Conservation (phyloP, 805 yeast genomes). For the Wickerhamiella galacta region DNA sequence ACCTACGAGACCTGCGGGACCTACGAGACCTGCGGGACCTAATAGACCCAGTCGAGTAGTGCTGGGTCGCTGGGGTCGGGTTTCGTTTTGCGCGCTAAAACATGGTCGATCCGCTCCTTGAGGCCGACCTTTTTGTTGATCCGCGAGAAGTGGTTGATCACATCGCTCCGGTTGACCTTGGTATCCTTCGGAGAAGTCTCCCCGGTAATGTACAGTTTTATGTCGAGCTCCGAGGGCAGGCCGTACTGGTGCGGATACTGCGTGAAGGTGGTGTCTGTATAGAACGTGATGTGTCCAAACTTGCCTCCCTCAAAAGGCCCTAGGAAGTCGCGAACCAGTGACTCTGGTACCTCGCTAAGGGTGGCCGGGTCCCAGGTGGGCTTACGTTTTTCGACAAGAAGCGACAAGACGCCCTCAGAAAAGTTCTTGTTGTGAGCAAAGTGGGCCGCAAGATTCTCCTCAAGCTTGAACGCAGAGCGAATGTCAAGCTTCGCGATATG, state of each 20-base stretch:
- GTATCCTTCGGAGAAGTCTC: slow-evolving; percentile 48
- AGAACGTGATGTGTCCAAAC: slow-evolving; percentile 19
- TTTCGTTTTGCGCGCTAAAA: slow-evolving; percentile 41
- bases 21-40: too few species aligned
- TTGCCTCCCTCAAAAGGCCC: slow-evolving; percentile 17
- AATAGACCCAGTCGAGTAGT: slow-evolving; percentile 33
- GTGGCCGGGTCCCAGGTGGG: slow-evolving; percentile 36
- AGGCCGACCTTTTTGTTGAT: slow-evolving; percentile 41
- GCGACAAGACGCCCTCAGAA: slow-evolving; percentile 31
- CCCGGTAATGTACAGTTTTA: slow-evolving; percentile 53
- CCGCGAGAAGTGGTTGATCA: slow-evolving; percentile 42
- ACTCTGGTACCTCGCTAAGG: slow-evolving; percentile 22
- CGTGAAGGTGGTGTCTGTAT: slow-evolving; percentile 23
- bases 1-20: too few species aligned
- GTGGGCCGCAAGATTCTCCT: slow-evolving; percentile 60
- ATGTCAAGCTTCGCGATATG: slow-evolving; percentile 42
- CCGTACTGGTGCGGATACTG: slow-evolving; percentile 56
- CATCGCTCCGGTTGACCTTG: slow-evolving; percentile 54
- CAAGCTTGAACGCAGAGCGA: slow-evolving; percentile 50
- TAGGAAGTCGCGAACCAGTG: slow-evolving; percentile 17
- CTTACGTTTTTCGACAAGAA: slow-evolving; percentile 35
- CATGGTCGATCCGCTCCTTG: slow-evolving; percentile 37
- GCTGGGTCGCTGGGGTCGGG: slow-evolving; percentile 28
- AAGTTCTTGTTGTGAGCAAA: slow-evolving; percentile 52
- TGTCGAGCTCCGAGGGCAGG: slow-evolving; percentile 54